phyloP scores from a whole-genome alignment of 2,329 filamentous ascomycete species.

The Talaromyces sp. region DNA sequence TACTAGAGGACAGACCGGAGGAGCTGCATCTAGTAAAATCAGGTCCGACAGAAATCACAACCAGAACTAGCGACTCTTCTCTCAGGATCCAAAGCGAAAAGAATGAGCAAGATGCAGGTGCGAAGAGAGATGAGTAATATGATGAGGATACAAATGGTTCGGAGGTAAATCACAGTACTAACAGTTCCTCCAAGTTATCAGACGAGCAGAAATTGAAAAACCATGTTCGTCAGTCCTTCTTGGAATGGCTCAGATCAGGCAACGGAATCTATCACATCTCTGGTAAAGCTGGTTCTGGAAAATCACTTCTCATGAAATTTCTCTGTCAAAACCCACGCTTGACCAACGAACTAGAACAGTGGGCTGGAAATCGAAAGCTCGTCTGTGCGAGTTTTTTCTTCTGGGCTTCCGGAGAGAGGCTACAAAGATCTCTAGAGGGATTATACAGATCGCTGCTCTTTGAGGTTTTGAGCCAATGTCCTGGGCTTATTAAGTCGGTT shows the following conservation, averaged over 20 bases:
- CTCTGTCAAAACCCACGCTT: constrained; percentile 31
- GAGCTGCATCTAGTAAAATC: neutral
- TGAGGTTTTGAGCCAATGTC: constrained; percentile 31
- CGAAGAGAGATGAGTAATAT: neutral
- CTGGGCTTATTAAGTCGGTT: constrained; percentile 28
- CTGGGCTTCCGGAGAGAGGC: constrained; percentile 37
- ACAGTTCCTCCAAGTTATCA: neutral
- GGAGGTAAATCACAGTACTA: neutral
- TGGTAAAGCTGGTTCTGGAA: constrained; percentile 48
- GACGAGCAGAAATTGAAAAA: neutral
- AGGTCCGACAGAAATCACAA: neutral
- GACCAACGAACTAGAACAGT: constrained; percentile 28
- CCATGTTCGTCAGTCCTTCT: constrained; percentile 13
- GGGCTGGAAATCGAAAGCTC: constrained; percentile 31
- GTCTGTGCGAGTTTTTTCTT: constrained; percentile 41
- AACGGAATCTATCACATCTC: constrained; percentile 37
- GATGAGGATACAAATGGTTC: neutral
- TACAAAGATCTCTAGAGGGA: constrained; percentile 43
- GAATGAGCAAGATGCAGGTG: neutral
- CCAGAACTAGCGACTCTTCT: neutral
- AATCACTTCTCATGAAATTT: constrained; percentile 49
- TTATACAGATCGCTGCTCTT: constrained; percentile 38
- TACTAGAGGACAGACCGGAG: constrained; percentile 7
- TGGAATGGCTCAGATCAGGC: constrained; percentile 26
- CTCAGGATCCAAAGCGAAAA: neutral